phyloP scores from a whole-genome alignment of 768 basidiomycete genomes.

The Suillus placidus region DNA sequence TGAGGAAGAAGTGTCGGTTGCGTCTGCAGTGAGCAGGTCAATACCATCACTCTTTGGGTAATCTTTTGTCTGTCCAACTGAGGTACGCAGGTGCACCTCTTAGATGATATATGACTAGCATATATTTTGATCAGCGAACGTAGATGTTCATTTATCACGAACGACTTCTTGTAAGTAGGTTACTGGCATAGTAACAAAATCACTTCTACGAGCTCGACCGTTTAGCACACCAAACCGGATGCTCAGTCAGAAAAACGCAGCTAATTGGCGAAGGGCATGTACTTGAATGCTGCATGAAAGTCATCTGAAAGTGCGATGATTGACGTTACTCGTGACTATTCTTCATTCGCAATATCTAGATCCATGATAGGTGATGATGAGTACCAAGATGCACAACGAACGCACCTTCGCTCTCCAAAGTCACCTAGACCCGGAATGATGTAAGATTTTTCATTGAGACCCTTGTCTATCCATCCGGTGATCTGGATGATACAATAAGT shows the following conservation, averaged over 20 bases:
- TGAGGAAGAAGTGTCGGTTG: background rate
- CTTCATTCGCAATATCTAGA: conserved; percentile 6
- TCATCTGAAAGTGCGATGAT: background rate
- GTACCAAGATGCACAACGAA: background rate
- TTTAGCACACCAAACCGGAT: background rate
- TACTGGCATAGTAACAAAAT: background rate
- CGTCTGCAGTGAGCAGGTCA: background rate
- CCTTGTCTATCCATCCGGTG: conserved; percentile 94
- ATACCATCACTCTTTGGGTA: background rate
- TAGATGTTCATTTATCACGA: background rate
- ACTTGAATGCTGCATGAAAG: background rate
- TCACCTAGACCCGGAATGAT: conserved; percentile 97
- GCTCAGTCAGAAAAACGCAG: no score
- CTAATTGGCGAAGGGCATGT: background rate
- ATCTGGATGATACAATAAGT: conserved; percentile 49
- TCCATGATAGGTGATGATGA: background rate
- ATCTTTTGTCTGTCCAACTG: background rate
- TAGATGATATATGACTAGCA: background rate
- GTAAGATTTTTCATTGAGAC: conserved; percentile 88
- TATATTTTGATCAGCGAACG: background rate
- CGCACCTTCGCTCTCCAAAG: conserved; percentile 87
- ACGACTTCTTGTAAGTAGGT: background rate
- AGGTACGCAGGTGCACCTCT: background rate
- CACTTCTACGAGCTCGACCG: background rate
- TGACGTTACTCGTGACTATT: background rate